Percentiles rank a stretch among this genome's conserved stretches.
phyloP scores from a whole-genome alignment of 257 asterid genomes.

The Solanum chilense region DNA sequence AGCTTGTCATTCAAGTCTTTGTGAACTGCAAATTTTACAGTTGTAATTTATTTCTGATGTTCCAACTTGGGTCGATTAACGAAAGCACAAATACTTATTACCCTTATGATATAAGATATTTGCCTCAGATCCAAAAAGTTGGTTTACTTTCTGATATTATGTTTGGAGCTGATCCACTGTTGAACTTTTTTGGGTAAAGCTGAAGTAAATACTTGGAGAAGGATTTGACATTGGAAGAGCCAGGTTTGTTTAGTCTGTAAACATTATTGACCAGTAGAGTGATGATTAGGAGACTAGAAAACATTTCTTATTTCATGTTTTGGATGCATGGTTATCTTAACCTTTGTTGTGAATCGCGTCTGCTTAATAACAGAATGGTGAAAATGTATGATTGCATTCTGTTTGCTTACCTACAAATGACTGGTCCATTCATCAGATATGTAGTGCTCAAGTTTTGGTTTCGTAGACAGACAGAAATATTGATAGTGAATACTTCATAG shows the following conservation, averaged over 20 bases:
- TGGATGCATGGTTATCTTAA: neutral
- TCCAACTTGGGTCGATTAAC: neutral
- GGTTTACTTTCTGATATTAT: neutral
- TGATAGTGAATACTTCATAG: neutral
- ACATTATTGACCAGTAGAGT: neutral
- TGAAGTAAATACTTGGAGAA: neutral
- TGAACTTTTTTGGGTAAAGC: neutral
- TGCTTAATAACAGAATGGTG: neutral
- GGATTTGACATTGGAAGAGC: neutral
- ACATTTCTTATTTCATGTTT: neutral
- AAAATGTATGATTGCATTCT: neutral
- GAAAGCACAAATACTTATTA: neutral
- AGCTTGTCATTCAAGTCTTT: neutral
- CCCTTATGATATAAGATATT: neutral
- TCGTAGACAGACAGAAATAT: neutral
- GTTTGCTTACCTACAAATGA: neutral
- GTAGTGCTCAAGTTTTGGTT: neutral
- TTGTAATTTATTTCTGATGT: neutral
- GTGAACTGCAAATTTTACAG: neutral
- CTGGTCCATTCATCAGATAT: neutral
- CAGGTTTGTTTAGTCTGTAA: neutral
- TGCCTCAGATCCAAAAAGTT: neutral
- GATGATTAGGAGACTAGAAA: neutral
- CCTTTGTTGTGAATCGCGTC: neutral
- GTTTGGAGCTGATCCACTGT: neutral